phyloP scores from a whole-genome alignment of 495 filamentous ascomycete species.

The Aspergillus sclerotiicarbonarius region DNA sequence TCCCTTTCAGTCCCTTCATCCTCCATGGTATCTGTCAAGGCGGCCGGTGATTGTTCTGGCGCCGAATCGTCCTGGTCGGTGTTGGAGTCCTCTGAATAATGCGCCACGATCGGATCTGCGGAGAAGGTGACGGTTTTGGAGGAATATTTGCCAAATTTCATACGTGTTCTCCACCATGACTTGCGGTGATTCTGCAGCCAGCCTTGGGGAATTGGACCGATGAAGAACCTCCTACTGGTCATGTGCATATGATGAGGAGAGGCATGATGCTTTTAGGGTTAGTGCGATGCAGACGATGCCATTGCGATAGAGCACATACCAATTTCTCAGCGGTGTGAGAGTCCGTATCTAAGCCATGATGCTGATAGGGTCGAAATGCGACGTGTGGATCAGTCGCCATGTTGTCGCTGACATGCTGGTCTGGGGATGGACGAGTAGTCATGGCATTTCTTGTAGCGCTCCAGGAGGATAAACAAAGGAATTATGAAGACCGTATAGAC shows the following conservation, averaged over 20 bases:
- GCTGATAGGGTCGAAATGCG: constrained; percentile 21
- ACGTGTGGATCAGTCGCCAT: constrained; percentile 20
- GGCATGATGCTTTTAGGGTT: constrained; percentile 52
- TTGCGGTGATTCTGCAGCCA: constrained; percentile 66
- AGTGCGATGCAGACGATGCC: neutral
- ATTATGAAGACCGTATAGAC: neutral
- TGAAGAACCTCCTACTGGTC: constrained; percentile 63
- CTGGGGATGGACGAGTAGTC: constrained; percentile 24
- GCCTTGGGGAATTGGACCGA: constrained; percentile 66
- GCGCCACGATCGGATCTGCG: constrained; percentile 41
- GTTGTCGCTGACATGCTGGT: constrained; percentile 14
- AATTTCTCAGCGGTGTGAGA: constrained; percentile 56
- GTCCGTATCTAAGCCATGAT: constrained; percentile 38
- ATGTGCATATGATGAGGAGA: constrained; percentile 61
- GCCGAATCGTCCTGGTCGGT: constrained; percentile 37
- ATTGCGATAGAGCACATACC: constrained; percentile 31
- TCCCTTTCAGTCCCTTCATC: constrained; percentile 23
- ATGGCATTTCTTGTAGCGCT: constrained; percentile 24
- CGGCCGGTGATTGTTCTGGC: constrained; percentile 20
- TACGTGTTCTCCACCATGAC: constrained; percentile 57
- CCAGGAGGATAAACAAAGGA: neutral
- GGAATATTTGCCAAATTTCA: constrained; percentile 56
- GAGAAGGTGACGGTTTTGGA: constrained; percentile 55
- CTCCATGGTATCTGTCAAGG: constrained; percentile 21
- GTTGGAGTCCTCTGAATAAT: constrained; percentile 32